phyloP scores from a whole-genome alignment of 306 rosid genomes.

The Trichosanthes cucumerina region DNA sequence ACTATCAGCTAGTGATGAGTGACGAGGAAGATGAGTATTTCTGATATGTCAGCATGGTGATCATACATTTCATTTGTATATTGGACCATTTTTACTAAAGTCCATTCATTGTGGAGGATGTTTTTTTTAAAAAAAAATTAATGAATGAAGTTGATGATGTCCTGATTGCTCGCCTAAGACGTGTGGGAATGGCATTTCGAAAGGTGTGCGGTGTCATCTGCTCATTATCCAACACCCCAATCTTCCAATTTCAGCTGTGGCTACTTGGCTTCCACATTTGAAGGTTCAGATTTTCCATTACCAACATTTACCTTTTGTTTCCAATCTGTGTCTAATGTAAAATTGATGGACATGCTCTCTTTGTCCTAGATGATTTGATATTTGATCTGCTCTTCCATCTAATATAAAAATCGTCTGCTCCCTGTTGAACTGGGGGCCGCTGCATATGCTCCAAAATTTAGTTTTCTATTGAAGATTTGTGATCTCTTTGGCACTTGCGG shows the following conservation, averaged over 20 bases:
- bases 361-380: slow-evolving; percentile 4
- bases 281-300: slow-evolving; percentile 3
- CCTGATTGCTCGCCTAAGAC: background rate
- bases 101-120: background rate
- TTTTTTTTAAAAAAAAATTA: no score
- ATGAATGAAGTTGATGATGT: background rate
- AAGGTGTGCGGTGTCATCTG: background rate
- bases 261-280: background rate
- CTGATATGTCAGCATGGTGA: slow-evolving; percentile 17
- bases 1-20: no score
- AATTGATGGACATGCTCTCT: background rate
- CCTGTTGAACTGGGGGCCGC: slow-evolving; percentile 6
- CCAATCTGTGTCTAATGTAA: background rate
- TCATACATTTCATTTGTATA: background rate
- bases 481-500: background rate
- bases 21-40: no score
- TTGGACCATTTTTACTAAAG: background rate
- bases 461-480: background rate
- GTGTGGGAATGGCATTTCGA: background rate
- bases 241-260: background rate
- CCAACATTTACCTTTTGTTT: background rate
- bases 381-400: background rate
- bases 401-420: background rate
- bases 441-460: background rate
- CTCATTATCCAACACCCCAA: background rate